Conservation (phyloP, 208 protist genomes). For the Borovskyia barvae region DNA sequence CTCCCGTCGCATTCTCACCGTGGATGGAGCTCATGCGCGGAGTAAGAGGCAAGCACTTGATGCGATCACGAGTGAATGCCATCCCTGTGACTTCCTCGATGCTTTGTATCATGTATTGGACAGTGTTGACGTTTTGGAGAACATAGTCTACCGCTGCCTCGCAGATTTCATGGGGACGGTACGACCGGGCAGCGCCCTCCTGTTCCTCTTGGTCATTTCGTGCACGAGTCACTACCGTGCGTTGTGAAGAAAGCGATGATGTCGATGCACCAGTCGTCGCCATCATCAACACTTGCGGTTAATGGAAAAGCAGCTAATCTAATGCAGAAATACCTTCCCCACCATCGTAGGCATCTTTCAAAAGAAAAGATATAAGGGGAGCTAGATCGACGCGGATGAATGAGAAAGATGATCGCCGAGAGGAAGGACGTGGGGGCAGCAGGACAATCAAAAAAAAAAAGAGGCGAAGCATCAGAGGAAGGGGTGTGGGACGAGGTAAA, state of each 20-base stretch:
- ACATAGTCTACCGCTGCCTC: conserved; percentile 71
- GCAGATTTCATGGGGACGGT: conserved; percentile 54
- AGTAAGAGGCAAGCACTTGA: conserved; percentile 63
- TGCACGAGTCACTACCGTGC: too few species aligned
- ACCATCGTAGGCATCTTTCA: too few species aligned
- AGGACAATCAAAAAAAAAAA: conserved; percentile 9
- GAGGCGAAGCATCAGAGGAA: not conserved
- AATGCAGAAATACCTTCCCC: too few species aligned
- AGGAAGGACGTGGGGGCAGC: conserved; percentile 4
- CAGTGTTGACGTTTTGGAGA: conserved; percentile 69
- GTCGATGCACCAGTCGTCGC: too few species aligned
- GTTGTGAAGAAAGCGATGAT: too few species aligned
- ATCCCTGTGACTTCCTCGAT: conserved; percentile 64
- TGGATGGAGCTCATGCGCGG: not conserved
- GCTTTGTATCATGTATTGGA: conserved; percentile 81
- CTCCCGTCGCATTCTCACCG: not conserved
- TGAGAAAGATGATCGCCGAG: not conserved
- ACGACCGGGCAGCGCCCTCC: not conserved
- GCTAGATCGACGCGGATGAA: not conserved
- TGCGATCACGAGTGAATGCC: conserved; percentile 60
- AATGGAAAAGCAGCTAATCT: not conserved
- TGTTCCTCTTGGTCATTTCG: not conserved
- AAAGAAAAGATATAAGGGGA: too few species aligned
- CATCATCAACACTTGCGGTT: too few species aligned
- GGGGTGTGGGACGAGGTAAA: not conserved